Evolutionary conservation across 352 stramenopile genomes (phyloP).

Genomic region (Pythium biforme): DNA sequence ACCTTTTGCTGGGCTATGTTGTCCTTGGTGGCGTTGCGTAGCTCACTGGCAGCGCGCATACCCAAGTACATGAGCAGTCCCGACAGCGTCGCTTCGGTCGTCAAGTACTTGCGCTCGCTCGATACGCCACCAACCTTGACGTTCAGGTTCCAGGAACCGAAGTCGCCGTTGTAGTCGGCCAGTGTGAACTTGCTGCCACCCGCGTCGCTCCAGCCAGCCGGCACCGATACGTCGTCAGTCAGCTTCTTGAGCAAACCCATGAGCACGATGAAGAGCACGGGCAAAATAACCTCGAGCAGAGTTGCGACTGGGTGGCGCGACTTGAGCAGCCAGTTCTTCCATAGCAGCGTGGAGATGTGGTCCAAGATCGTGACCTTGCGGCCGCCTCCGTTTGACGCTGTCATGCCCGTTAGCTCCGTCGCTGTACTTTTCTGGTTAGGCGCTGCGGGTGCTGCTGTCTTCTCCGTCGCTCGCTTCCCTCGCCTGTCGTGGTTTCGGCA

Average conservation of each 20-base stretch:
- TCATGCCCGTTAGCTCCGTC: neutral
- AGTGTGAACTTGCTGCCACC: slow-evolving; percentile 19
- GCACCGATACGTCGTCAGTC: slow-evolving; percentile 52
- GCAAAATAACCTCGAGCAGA: slow-evolving; percentile 53
- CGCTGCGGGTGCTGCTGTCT: neutral
- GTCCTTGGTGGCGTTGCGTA: slow-evolving; percentile 37
- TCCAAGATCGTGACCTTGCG: slow-evolving; percentile 7
- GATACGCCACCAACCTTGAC: slow-evolving; percentile 9
- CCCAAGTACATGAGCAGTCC: slow-evolving; percentile 50
- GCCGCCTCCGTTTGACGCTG: neutral
- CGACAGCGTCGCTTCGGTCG: slow-evolving; percentile 50
- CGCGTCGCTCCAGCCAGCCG: slow-evolving; percentile 54
- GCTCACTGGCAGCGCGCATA: slow-evolving; percentile 34
- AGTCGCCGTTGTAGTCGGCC: slow-evolving; percentile 50
- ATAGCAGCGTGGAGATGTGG: slow-evolving; percentile 54
- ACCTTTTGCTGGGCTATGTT: slow-evolving; percentile 21
- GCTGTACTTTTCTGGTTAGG: too few relatives aligned
- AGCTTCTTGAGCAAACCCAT: slow-evolving; percentile 52
- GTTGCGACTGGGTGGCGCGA: slow-evolving; percentile 57
- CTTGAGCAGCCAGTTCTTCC: slow-evolving; percentile 79
- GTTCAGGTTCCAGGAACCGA: slow-evolving; percentile 22
- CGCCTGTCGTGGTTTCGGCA: too few relatives aligned
- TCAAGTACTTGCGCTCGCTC: slow-evolving; percentile 37
- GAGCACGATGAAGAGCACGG: slow-evolving; percentile 67
- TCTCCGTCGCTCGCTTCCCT: neutral